Conservation (phyloP, 2,329 filamentous ascomycete species). For the Colletotrichum sp. region DNA sequence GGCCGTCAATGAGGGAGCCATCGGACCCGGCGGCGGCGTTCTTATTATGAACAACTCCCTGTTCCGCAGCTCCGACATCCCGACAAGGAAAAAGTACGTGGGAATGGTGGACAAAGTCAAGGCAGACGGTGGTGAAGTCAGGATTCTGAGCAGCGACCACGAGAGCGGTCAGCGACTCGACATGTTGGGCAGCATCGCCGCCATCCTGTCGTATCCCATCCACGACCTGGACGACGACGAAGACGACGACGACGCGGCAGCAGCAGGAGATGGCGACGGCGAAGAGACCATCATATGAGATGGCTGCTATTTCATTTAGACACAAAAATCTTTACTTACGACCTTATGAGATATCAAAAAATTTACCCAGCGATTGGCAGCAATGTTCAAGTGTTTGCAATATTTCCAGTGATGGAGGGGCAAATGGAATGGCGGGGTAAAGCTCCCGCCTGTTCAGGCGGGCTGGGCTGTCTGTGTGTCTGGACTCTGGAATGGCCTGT, state of each 20-base stretch:
- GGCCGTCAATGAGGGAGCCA: conserved; percentile 85
- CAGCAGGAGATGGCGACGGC: neutral
- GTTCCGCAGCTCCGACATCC: conserved; percentile 83
- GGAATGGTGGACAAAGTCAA: conserved; percentile 86
- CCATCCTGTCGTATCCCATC: conserved; percentile 88
- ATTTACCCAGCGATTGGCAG: neutral
- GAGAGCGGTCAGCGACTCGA: conserved; percentile 90
- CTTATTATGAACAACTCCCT: conserved; percentile 86
- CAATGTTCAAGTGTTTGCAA: neutral
- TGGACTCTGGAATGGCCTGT: neutral
- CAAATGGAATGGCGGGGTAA: conserved; percentile 6
- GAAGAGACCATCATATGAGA: conserved; percentile 11
- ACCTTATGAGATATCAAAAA: neutral
- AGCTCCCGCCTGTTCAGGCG: neutral
- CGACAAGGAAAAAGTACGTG: conserved; percentile 81
- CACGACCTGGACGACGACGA: conserved; percentile 78
- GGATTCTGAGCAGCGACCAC: conserved; percentile 90
- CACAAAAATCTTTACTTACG: neutral
- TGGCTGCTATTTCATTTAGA: neutral
- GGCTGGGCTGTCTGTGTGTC: neutral
- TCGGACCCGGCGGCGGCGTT: conserved; percentile 84
- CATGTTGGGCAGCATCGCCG: conserved; percentile 85
- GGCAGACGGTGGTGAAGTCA: conserved; percentile 83
- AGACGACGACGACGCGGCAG: conserved; percentile 41
- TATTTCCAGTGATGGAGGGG: neutral